A percentile compares a stretch with the other conserved stretches of the same genome.
Evolutionary conservation across 305 asterid genomes (phyloP).

Genomic region (Solanum hybrid): DNA sequence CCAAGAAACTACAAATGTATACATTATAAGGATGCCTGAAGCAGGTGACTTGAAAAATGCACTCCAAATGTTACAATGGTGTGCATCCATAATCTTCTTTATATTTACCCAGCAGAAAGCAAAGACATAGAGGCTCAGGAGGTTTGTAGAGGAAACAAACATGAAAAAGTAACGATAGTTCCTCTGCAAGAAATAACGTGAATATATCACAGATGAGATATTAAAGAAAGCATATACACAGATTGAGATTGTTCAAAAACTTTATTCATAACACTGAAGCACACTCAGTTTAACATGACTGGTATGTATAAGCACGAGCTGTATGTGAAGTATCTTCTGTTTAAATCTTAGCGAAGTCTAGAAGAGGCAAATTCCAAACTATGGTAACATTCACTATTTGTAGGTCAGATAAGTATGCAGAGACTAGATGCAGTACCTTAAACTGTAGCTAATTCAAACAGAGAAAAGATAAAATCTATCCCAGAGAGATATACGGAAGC

Average conservation of each 20-base stretch:
- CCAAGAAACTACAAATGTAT: constrained; percentile 34
- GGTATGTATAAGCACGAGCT: not conserved
- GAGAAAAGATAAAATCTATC: not conserved
- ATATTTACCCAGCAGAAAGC: constrained; percentile 30
- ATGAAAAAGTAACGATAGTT: constrained; percentile 38
- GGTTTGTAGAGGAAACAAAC: constrained; percentile 30
- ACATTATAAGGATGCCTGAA: constrained; percentile 26
- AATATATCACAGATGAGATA: not conserved
- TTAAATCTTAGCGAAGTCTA: not conserved
- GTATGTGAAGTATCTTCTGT: not conserved
- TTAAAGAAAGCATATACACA: not conserved
- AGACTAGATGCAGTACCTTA: not conserved
- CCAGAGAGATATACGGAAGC: not conserved
- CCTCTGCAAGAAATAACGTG: constrained; percentile 25
- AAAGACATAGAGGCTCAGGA: constrained; percentile 30
- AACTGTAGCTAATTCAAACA: not conserved
- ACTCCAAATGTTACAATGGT: constrained; percentile 22
- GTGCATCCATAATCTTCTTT: constrained; percentile 23
- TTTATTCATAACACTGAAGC: not conserved
- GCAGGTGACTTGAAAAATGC: constrained; percentile 33
- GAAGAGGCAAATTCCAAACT: not conserved
- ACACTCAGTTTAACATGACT: not conserved
- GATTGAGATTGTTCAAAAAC: not conserved
- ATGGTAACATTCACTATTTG: not conserved
- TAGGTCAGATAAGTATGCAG: not conserved